Base-by-base conservation (phyloP, 306 rosid species). In the Malus domestica region DNA sequence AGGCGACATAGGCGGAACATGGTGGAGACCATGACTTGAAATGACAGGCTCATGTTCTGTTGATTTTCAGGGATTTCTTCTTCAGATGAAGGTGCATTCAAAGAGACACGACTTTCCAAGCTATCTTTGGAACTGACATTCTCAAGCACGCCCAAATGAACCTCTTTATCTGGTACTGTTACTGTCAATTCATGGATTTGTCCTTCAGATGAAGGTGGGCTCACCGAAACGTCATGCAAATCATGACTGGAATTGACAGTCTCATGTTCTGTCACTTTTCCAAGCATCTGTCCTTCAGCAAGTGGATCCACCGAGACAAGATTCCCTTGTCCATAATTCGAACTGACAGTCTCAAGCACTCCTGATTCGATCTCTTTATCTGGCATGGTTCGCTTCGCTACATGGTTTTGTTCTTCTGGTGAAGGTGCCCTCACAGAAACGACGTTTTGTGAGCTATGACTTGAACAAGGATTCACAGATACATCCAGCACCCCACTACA, bases 211-310 rank as follows among this genome's bases (percentile, higher is more conserved):
- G 54, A 35, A 70, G 72, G 80, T 67, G 77, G 71, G 79, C 62
- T 73, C 29, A 52, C 57, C 6, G 66, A 68, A 61, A 61, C 23
- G 0, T 30, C 35, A 30, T 16, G 40, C 44, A 63, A 63, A 30
- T 11, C 70, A 66, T 4, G 29, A 35, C 49, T 66, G 23, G 70
- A 35, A 35, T 46, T 66, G 46, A 66, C 70, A 20, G 70, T 19
- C 70, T 20, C 70, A 63, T 6, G 40, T 63, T 63, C 74, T 11
- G 57, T 46, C 60, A 72, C 71, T 64, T 58, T 79, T 73, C 68
- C 69, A 46, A 75, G 46, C 59, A 68, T 80, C 82, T 72, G 74
- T 70, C 81, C 79, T 30, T 71, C 83, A 64, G 79, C 74, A 25
- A 19, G 77, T 62, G 68, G 76, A 84, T 69, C 78, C 52, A 52